Conservation (phyloP, 2,329 filamentous ascomycete species). For the Curvularia lunata region DNA sequence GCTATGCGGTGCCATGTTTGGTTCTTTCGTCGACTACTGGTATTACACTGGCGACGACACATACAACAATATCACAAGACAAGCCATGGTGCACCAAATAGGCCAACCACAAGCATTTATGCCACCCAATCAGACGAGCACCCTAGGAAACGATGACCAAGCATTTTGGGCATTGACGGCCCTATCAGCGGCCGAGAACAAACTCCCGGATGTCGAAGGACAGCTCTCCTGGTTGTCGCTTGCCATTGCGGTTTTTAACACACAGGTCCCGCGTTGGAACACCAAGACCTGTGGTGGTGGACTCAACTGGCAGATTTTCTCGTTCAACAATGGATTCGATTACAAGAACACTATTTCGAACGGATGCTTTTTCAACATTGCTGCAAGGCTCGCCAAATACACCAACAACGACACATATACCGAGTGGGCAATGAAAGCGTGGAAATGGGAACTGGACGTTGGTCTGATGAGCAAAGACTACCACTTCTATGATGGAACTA, state of each 20-base stretch:
- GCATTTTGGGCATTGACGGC: conserved; percentile 73
- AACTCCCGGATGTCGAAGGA: conserved; percentile 59
- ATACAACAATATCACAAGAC: conserved; percentile 43
- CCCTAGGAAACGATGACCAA: conserved; percentile 73
- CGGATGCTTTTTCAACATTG: conserved; percentile 78
- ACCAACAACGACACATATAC: conserved; percentile 61
- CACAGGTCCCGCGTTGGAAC: conserved; percentile 73
- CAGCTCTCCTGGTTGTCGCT: conserved; percentile 67
- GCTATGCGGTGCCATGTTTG: conserved; percentile 49
- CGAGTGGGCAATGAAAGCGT: conserved; percentile 68
- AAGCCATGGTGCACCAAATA: conserved; percentile 73
- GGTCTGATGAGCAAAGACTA: conserved; percentile 57
- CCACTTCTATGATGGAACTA: conserved; percentile 54
- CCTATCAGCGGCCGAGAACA: conserved; percentile 69
- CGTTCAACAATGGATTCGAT: conserved; percentile 73
- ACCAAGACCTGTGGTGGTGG: conserved; percentile 69
- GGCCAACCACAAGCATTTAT: conserved; percentile 74
- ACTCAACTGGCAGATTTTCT: conserved; percentile 73
- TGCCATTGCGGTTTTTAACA: conserved; percentile 72
- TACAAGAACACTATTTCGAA: conserved; percentile 84
- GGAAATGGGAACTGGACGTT: conserved; percentile 59
- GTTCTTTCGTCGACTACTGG: conserved; percentile 47
- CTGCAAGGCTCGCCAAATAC: conserved; percentile 71
- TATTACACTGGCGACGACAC: conserved; percentile 46
- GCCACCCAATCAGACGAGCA: conserved; percentile 70